Conservation (phyloP, 441 rosid genomes). For the Raphanus hybrid region DNA sequence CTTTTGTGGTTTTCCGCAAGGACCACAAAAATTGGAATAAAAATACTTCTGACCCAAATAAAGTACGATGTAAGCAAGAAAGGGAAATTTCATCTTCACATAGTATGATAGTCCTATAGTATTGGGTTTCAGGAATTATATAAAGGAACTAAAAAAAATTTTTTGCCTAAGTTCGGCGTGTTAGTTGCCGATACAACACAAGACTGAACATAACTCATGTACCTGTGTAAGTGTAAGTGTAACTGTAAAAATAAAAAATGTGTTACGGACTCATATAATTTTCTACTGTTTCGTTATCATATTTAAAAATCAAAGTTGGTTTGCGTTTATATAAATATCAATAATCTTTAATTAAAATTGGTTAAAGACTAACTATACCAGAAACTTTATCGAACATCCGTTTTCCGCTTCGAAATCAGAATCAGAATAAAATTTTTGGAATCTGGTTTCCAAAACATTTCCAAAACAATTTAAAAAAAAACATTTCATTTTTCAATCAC, state of each 20-base stretch:
- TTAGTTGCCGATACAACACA: background rate
- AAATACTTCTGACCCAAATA: background rate
- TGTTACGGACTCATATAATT: background rate
- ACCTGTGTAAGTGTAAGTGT: background rate
- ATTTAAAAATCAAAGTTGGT: background rate
- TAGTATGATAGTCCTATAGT: background rate
- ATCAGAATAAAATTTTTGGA: too few species aligned
- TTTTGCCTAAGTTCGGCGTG: background rate
- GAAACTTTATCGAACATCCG: too few species aligned
- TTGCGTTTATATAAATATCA: conserved; percentile 7
- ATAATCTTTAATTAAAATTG: background rate
- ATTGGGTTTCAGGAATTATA: background rate
- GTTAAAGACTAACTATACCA: background rate
- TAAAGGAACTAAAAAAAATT: background rate
- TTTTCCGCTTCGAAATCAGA: too few species aligned
- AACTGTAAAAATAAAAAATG: background rate
- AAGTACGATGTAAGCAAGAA: background rate
- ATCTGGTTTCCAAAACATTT: too few species aligned
- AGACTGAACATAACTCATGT: background rate
- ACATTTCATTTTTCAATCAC: too few species aligned
- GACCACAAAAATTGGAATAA: background rate
- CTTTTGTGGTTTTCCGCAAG: background rate
- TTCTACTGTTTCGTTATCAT: background rate
- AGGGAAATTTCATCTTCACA: background rate
- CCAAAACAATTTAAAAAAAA: too few species aligned